These are phyloP conservation scores for Phoma sp. DNA, from an alignment of 2,329 filamentous ascomycete species.

Conservation along the genomic window DNA sequence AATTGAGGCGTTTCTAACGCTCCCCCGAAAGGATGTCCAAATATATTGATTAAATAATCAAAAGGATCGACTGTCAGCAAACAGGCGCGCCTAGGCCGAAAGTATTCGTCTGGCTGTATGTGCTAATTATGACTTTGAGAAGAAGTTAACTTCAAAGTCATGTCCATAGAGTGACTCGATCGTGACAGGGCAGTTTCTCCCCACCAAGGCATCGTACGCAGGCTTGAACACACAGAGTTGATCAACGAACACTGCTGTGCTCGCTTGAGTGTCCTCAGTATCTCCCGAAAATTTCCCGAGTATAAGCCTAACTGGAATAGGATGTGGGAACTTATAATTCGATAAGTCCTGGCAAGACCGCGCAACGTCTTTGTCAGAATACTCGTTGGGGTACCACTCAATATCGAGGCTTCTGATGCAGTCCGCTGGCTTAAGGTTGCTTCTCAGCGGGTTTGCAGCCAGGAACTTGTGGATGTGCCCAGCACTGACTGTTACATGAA, in stretches of 20 bases:
- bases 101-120: no score
- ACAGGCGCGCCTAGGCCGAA: no score
- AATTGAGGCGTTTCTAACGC: no score
- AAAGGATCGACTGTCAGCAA: no score
- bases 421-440: constrained; percentile 6
- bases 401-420: constrained; percentile 6
- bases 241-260: background rate
- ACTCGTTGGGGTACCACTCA: constrained; percentile 14
- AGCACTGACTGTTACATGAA: constrained; percentile 12
- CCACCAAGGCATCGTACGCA: constrained; percentile 2
- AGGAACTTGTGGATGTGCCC: constrained; percentile 12
- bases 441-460: constrained; percentile 10
- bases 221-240: constrained; percentile 6
- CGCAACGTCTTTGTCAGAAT: constrained; percentile 6
- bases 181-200: background rate
- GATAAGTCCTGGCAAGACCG: constrained; percentile 2
- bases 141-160: background rate
- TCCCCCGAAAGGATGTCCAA: no score
- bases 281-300: constrained; percentile 1
- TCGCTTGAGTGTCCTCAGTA: background rate
- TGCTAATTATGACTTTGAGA: background rate
- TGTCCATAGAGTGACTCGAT: constrained; percentile 1
- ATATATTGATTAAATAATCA: no score
- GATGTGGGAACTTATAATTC: background rate
- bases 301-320: constrained; percentile 7